These are phyloP conservation scores for grape (Vitis vinifera) DNA, from an alignment of 164 flowering plant species.

Conservation along the genomic window ASM3070453v1 NC_081817.1:26569501-26570000, in stretches of 20 bases:
- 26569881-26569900: neutral
- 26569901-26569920: neutral
- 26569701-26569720: slow-evolving; percentile 73
- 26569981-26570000: slow-evolving; percentile 1
- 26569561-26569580: neutral
- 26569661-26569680: slow-evolving; percentile 52
- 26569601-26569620: neutral
- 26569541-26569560: slow-evolving; percentile 43
- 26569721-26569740: slow-evolving; percentile 61
- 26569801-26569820: neutral
- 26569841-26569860: neutral
- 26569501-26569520: slow-evolving; percentile 48
- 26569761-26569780: slow-evolving; percentile 59
- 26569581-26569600: neutral
- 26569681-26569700: slow-evolving; percentile 55
- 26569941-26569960: slow-evolving; percentile 7
- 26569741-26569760: slow-evolving; percentile 41
- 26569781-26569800: slow-evolving; percentile 43
- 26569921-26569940: slow-evolving; percentile 1
- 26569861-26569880: neutral
- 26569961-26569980: neutral
- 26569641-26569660: slow-evolving; percentile 35
- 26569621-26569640: neutral
- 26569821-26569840: neutral
- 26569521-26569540: slow-evolving; percentile 62